Conservation (phyloP, 2,329 filamentous ascomycete species). For the Madurella fahalii region DNA sequence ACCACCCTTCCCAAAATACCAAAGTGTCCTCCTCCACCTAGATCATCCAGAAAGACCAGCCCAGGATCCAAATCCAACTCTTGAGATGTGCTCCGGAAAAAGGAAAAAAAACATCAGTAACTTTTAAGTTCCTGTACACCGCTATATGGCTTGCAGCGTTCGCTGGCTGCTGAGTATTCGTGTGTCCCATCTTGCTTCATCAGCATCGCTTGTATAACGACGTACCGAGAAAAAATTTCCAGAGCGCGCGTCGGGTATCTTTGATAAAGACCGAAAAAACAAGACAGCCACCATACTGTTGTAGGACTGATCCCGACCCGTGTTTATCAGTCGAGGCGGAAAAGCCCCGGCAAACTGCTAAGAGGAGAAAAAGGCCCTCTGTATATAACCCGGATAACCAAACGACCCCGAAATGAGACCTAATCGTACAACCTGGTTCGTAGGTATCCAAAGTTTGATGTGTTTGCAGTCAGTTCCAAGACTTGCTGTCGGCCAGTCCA, state of each 20-base stretch:
- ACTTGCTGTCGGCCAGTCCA: too few species aligned
- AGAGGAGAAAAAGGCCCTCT: slow-evolving; percentile 13
- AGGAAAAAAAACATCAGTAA: slow-evolving; percentile 14
- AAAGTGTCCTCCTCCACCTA: slow-evolving; percentile 1
- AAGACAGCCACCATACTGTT: slow-evolving; percentile 21
- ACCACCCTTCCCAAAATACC: neutral
- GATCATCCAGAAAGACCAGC: neutral
- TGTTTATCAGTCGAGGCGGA: slow-evolving; percentile 18
- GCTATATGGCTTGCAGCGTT: neutral
- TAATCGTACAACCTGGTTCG: slow-evolving; percentile 28
- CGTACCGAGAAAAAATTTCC: neutral
- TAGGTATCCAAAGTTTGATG: slow-evolving; percentile 9
- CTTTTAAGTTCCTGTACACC: slow-evolving; percentile 19
- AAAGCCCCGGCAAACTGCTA: slow-evolving; percentile 5
- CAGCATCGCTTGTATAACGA: slow-evolving; percentile 9
- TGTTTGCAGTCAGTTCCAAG: too few species aligned
- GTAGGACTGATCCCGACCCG: slow-evolving; percentile 25
- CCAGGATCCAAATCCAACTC: neutral
- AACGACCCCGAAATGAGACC: slow-evolving; percentile 26
- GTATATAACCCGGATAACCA: slow-evolving; percentile 22
- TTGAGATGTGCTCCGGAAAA: neutral
- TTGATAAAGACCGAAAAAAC: slow-evolving; percentile 21
- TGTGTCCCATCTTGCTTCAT: slow-evolving; percentile 14
- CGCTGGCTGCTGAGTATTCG: slow-evolving; percentile 3
- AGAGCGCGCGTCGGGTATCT: slow-evolving; percentile 23